A percentile compares a stretch with the other conserved stretches of the same genome.
Conservation (phyloP, 306 rosid genomes). For the Cotoneaster glaucophyllus region DNA sequence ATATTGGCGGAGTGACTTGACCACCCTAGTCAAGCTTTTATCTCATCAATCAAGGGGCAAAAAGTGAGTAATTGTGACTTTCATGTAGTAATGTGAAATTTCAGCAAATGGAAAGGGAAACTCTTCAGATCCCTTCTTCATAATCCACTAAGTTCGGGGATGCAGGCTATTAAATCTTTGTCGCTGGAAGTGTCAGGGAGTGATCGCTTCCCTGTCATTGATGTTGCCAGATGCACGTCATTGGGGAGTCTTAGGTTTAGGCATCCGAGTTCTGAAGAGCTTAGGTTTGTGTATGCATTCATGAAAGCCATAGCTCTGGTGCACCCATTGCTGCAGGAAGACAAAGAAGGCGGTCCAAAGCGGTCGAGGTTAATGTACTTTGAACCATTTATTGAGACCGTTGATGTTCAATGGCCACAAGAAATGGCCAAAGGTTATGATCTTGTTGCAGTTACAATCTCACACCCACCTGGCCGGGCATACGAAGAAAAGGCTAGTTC, state of each 20-base stretch:
- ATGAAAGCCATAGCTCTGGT: constrained; percentile 53
- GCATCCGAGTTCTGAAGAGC: constrained; percentile 50
- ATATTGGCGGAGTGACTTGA: too few relatives aligned
- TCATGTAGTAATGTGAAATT: too few relatives aligned
- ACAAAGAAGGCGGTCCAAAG: constrained; percentile 48
- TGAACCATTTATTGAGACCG: constrained; percentile 59
- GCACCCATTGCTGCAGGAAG: constrained; percentile 54
- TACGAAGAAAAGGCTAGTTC: constrained; percentile 31
- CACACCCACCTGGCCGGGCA: constrained; percentile 44
- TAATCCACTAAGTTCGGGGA: too few relatives aligned
- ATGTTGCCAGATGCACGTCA: constrained; percentile 48
- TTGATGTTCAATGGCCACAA: constrained; percentile 62
- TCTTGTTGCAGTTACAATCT: constrained; percentile 41
- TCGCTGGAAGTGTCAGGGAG: constrained; percentile 41
- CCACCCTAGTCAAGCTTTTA: too few relatives aligned
- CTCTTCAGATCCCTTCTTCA: rapidly evolving
- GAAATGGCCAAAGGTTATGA: constrained; percentile 35
- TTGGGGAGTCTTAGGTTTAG: constrained; percentile 46
- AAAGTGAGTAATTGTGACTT: too few relatives aligned
- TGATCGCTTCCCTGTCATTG: constrained; percentile 53
- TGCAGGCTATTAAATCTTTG: too few relatives aligned
- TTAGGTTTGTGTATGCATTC: constrained; percentile 56
- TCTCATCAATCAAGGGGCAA: too few relatives aligned
- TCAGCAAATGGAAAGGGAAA: too few relatives aligned
- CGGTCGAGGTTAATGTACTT: constrained; percentile 38